Base-by-base conservation (phyloP, 257 asterid species). In the Solanum arcanum region DNA sequence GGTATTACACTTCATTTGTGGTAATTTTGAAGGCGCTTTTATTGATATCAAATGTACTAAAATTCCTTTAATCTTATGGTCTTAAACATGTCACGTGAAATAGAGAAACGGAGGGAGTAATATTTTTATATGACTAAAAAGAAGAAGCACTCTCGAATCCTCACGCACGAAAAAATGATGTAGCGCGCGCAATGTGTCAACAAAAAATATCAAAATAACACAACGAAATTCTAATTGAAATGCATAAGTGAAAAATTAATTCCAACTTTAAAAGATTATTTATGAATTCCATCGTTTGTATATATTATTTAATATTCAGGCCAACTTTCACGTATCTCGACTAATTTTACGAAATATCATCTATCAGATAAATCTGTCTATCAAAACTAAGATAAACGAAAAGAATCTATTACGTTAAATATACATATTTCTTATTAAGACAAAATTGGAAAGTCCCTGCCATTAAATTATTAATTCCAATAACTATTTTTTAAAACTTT, bases 1-100 rank as follows among this genome's bases (percentile, higher is more conserved):
- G 99, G 99, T 94, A 95, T 27, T 97, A 97, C 92, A 47, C 60
- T 5, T 49, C 9, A 49, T 49, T 49, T 49, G 16, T 49, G 16
- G 9, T 49, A 15, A 49, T 49, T 49, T 49, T 49, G 59, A 49
- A 49, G 59, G 21, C 5, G 9, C 0, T 49, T 49, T 8, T 49
- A 15, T 3, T 15, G 16, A 6, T 49, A 3, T 33, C 35, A 33
- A 33, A 4, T 33, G 1, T 33, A 33, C 5, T 5, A 33, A 33
- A 33, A 33, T 3, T 33, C 5, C 1, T 33, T 33, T 33, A 4
- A 33, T 33, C 5, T 33, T 33, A 3, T 33, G 5, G 5, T 33
- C 5, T 33, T 33, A 33, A 33, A 33, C 35, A 33, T 33, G 35
- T 0, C 35, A 33, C 1, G 5, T 33, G 35, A 33, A 3, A 3